Conservation (phyloP, 306 rosid genomes). For the Cucumis cinereus region DNA sequence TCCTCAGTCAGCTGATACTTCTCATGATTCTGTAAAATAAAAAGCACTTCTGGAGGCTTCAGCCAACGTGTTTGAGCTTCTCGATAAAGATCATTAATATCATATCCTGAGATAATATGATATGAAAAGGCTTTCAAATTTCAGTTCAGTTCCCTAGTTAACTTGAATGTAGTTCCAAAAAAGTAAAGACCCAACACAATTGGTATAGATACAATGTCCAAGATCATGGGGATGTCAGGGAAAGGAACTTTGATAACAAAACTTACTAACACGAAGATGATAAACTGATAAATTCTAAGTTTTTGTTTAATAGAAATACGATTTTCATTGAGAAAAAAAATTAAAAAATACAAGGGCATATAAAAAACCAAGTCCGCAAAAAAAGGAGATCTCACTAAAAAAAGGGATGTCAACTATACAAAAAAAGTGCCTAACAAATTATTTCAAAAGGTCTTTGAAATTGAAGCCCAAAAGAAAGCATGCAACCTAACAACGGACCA, state of each 20-base stretch:
- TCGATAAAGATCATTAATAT: constrained; percentile 39
- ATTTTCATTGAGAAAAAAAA: too few relatives aligned
- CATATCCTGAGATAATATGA: constrained; percentile 39
- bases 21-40: constrained; percentile 69
- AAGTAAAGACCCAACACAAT: neutral
- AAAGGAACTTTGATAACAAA: neutral
- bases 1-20: constrained; percentile 40
- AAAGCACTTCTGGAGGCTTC: constrained; percentile 77
- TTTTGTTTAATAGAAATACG: too few relatives aligned
- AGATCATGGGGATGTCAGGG: neutral
- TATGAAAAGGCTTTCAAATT: constrained; percentile 2
- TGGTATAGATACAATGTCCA: neutral
- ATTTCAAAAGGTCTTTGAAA: too few relatives aligned
- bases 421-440: too few relatives aligned
- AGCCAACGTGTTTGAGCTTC: constrained; percentile 92
- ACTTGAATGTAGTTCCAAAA: neutral
- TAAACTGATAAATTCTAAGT: neutral
- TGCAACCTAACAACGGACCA: too few relatives aligned
- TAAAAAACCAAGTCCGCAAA: too few relatives aligned
- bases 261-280: neutral
- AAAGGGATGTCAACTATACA: too few relatives aligned
- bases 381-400: too few relatives aligned
- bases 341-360: too few relatives aligned
- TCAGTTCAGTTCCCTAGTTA: neutral
- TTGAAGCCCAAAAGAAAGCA: too few relatives aligned